Evolutionary conservation across 2,329 filamentous ascomycete species (phyloP).

Genomic region (Microsporum audouinii): DNA sequence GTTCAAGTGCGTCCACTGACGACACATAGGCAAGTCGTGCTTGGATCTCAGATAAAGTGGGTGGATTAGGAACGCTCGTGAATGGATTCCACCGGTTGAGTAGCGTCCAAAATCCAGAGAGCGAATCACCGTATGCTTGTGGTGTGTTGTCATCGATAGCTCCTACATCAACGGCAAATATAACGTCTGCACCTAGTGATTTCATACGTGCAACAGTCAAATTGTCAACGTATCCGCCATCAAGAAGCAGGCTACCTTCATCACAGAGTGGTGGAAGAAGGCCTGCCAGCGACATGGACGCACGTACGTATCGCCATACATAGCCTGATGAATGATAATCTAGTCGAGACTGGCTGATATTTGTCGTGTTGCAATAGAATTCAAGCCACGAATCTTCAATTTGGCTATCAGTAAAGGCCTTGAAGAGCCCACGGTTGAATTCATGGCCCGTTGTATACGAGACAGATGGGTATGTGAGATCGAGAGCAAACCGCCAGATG

Average conservation of each 20-base stretch:
- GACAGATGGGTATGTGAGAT: constrained; percentile 88
- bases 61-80: constrained; percentile 76
- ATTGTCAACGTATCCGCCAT: constrained; percentile 96
- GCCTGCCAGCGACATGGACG: constrained; percentile 92
- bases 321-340: constrained; percentile 96
- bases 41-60: constrained; percentile 91
- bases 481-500: constrained; percentile 95
- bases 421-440: constrained; percentile 98
- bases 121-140: constrained; percentile 82
- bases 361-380: constrained; percentile 98
- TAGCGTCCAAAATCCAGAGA: constrained; percentile 91
- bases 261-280: constrained; percentile 88
- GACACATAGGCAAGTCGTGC: constrained; percentile 88
- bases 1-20: constrained; percentile 84
- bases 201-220: constrained; percentile 97
- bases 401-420: constrained; percentile 90
- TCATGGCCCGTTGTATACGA: constrained; percentile 98
- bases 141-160: constrained; percentile 83
- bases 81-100: constrained; percentile 97
- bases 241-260: constrained; percentile 90
- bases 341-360: constrained; percentile 83
- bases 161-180: constrained; percentile 93
- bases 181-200: constrained; percentile 77
- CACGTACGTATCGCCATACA: constrained; percentile 91
- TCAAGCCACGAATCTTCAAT: constrained; percentile 99